Evolutionary conservation across 2,329 filamentous ascomycete species (phyloP).

Genomic region (Torrubiella hemipterigena): DNA sequence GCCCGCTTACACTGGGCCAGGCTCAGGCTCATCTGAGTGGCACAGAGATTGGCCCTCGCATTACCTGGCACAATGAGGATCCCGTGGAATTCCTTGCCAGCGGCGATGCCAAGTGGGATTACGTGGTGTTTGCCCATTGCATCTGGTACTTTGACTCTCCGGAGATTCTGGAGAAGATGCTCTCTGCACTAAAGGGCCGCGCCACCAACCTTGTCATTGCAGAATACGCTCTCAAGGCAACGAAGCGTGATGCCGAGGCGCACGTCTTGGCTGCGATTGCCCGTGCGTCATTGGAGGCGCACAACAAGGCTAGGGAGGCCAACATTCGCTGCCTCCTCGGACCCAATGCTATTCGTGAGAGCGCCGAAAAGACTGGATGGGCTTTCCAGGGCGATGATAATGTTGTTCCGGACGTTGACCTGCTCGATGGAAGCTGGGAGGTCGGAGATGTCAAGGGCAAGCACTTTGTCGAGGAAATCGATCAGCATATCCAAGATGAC

Average conservation of each 20-base stretch:
- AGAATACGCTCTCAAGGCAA: slow-evolving; percentile 20
- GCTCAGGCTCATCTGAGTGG: slow-evolving; percentile 31
- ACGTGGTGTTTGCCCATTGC: slow-evolving; percentile 35
- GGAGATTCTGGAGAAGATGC: slow-evolving; percentile 11
- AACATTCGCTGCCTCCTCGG: slow-evolving; percentile 36
- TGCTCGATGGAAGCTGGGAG: slow-evolving; percentile 37
- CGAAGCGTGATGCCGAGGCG: slow-evolving; percentile 23
- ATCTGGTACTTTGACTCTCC: slow-evolving; percentile 40
- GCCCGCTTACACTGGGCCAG: slow-evolving; percentile 35
- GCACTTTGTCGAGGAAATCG: slow-evolving; percentile 19
- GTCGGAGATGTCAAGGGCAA: slow-evolving; percentile 17
- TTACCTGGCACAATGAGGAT: slow-evolving; percentile 28
- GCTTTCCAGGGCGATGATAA: slow-evolving; percentile 19
- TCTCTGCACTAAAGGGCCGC: slow-evolving; percentile 11
- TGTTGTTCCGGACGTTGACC: slow-evolving; percentile 21
- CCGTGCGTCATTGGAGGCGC: slow-evolving; percentile 28
- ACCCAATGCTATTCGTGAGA: slow-evolving; percentile 24
- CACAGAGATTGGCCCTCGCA: slow-evolving; percentile 24
- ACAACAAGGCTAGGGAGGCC: slow-evolving; percentile 20
- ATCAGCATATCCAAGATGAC: slow-evolving; percentile 13
- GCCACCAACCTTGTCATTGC: slow-evolving; percentile 11
- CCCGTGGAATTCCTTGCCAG: slow-evolving; percentile 21
- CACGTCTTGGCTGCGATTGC: slow-evolving; percentile 41
- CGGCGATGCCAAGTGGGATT: slow-evolving; percentile 23
- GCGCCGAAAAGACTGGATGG: slow-evolving; percentile 25